Percentiles rank a stretch among this genome's conserved stretches.
These are phyloP conservation scores for Pleurotus ostreatus DNA, from an alignment of 768 basidiomycete species.

Conservation along the genomic window DNA sequence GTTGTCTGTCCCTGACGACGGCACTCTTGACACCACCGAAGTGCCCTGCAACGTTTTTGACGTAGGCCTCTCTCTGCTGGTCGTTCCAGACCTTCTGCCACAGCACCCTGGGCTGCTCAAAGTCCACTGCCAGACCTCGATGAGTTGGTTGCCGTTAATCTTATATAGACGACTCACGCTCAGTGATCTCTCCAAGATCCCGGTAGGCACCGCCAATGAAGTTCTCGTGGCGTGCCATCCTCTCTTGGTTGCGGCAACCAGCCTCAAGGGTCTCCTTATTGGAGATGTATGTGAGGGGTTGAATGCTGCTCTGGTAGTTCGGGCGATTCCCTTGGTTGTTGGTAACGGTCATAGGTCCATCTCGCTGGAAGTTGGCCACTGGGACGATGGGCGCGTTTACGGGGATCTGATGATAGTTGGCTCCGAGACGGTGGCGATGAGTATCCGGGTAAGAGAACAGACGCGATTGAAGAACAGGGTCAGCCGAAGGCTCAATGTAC, in stretches of 20 bases:
- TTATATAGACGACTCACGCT: constrained; percentile 49
- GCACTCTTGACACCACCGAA: constrained; percentile 56
- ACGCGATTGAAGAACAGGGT: constrained; percentile 92
- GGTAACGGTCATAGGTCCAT: constrained; percentile 56
- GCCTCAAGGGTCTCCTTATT: constrained; percentile 43
- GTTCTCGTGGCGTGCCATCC: constrained; percentile 57
- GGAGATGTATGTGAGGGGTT: constrained; percentile 62
- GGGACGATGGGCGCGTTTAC: constrained; percentile 77
- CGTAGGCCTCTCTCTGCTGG: constrained; percentile 52
- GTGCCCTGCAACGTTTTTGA: constrained; percentile 65
- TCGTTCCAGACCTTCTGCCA: constrained; percentile 69
- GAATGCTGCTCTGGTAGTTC: constrained; percentile 81
- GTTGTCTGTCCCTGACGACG: constrained; percentile 58
- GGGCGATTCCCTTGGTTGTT: constrained; percentile 81
- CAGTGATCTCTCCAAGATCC: constrained; percentile 71
- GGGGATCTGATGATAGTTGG: constrained; percentile 82
- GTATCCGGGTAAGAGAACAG: constrained; percentile 94
- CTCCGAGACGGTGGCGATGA: constrained; percentile 78
- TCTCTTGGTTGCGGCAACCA: constrained; percentile 33
- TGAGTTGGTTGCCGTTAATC: not conserved
- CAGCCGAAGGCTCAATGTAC: constrained; percentile 85
- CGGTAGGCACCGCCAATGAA: constrained; percentile 69
- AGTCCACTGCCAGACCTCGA: constrained; percentile 52
- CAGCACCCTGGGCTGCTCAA: constrained; percentile 75
- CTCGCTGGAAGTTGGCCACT: constrained; percentile 90